Evolutionary conservation across 169 alveolate genomes (phyloP), one percentile per base, ranked within the genome.

Genomic region (Eimeria sp.): DNA sequence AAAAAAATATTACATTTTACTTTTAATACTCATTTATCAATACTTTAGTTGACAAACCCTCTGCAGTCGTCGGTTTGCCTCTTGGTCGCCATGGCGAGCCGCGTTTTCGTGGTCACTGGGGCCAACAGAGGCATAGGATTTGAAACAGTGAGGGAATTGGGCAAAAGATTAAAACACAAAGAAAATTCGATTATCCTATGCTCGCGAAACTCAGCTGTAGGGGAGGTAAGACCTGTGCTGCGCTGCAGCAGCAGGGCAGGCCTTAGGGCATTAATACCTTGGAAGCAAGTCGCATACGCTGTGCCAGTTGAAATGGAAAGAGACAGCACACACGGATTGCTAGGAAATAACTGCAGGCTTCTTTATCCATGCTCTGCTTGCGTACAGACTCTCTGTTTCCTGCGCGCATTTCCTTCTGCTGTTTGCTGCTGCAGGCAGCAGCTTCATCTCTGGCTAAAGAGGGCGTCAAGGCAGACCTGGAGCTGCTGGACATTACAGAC

Each of bases 41-140:
- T 9, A 1, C 1, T 40, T 40, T 4, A 0, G 16, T 40, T 40
- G 56, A 37, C 82, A 72, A 72, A 72, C 82, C 52, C 16, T 16
- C 4, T 4, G 82, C 82, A 18, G 6, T 16, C 37, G 82, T 27
- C 2, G 37, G 82, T 2, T n/a, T 20, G n/a, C 58, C 82, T n/a
- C 0, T 14, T 30, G 71, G n/a, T 1, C 76, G 33, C 11, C 14
- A 83, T 58, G 90, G 68, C 90, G 20, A n/a, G 74, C 37, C n/a
- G 68, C 56, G 85, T 83, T 18, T 85, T 77, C 46, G 72, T 77
- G 23, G 96, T 91, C 60, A 91, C 96, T 11, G 96, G 96, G 30
- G 91, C 85, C 30, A 91, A 91, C 85, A 91, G 62, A 46, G 96
- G 96, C 58, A 91, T 91, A 27, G 96, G 96, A 25, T 62, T 91